These are phyloP conservation scores for Phaeolepiota aurea DNA, from an alignment of 768 basidiomycete genomes.

Conservation along the genomic window DNA sequence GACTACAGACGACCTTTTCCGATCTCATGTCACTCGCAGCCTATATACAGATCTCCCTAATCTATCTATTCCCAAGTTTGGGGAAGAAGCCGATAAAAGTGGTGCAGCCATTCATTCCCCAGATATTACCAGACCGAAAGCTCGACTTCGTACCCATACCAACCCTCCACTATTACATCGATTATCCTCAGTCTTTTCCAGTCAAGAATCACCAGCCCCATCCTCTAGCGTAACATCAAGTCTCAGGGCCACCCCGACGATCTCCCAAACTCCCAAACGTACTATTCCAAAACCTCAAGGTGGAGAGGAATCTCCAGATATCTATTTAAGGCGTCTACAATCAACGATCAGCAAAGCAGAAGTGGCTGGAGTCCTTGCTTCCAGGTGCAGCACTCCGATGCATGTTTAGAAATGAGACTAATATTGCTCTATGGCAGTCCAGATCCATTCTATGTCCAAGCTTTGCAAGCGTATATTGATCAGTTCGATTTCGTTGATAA, in stretches of 20 bases:
- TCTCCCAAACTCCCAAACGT: conserved; percentile 10
- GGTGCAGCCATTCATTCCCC: not conserved
- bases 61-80: too few relatives aligned
- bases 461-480: conserved; percentile 64
- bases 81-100: too few relatives aligned
- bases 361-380: conserved; percentile 71
- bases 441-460: conserved; percentile 59
- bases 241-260: too few relatives aligned
- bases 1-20: not conserved
- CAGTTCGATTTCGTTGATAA: conserved; percentile 73
- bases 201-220: conserved; percentile 34
- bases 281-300: conserved; percentile 41
- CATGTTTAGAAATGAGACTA: not conserved
- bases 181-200: conserved; percentile 59
- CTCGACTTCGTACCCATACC: conserved; percentile 38
- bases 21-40: not conserved
- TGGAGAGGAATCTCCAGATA: conserved; percentile 59
- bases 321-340: conserved; percentile 59
- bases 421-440: conserved; percentile 34
- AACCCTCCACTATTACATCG: conserved; percentile 68
- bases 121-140: not conserved
- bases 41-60: not conserved
- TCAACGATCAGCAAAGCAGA: conserved; percentile 68
- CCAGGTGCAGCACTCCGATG: conserved; percentile 43
- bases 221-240: conserved; percentile 36